phyloP scores from a whole-genome alignment of 75 land plant genomes.

The Picea sitchensis region DNA sequence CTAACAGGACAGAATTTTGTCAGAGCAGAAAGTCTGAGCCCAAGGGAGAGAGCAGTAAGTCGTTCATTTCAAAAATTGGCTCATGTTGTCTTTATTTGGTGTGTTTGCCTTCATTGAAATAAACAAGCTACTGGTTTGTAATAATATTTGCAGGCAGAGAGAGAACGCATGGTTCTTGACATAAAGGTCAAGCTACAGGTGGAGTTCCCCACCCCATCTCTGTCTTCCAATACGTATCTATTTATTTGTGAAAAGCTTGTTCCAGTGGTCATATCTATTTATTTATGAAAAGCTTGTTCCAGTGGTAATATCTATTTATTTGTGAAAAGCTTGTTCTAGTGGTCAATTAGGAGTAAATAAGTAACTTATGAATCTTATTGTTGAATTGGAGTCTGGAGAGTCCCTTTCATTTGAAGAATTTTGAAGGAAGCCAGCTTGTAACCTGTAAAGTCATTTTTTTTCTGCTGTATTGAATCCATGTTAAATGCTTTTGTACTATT shows the following conservation, averaged over 20 bases:
- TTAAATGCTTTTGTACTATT: neutral
- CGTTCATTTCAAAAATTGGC: neutral
- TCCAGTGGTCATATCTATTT: no score
- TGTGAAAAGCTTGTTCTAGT: no score
- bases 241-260: neutral
- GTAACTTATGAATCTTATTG: neutral
- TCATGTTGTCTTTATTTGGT: neutral
- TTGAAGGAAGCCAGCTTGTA: neutral
- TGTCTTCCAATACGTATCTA: neutral
- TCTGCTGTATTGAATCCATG: neutral
- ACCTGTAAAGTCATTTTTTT: neutral
- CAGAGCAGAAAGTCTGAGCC: slow-evolving; percentile 62
- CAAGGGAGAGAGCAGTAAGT: slow-evolving; percentile 90
- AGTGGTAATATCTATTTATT: neutral
- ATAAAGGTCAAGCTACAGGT: slow-evolving; percentile 98
- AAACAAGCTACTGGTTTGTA: neutral
- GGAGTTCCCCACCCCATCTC: neutral
- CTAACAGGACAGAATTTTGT: slow-evolving; percentile 23
- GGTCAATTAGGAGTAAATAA: neutral
- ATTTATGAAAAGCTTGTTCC: no score
- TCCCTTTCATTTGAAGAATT: neutral
- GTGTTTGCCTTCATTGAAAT: neutral
- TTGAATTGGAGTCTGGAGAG: neutral
- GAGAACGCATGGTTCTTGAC: slow-evolving; percentile 96
- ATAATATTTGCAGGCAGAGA: slow-evolving; percentile 71